Percentiles rank a stretch among this genome's conserved stretches.
These are phyloP conservation scores for Neurospora sp. DNA, from an alignment of 2,329 filamentous ascomycete genomes.

Conservation along the genomic window DNA sequence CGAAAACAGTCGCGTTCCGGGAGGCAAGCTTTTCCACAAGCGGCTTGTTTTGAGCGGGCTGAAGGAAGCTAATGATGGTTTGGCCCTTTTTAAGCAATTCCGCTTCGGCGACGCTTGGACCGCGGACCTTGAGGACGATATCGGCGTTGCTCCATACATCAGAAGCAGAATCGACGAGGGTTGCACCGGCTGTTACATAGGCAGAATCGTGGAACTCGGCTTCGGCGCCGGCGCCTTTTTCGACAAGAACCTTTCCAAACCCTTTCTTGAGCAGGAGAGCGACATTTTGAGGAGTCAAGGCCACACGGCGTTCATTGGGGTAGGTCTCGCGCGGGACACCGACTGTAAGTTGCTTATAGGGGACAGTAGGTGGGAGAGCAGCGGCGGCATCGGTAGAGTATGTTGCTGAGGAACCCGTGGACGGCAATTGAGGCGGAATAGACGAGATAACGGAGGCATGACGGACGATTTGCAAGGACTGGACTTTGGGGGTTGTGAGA, in stretches of 20 bases:
- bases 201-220: constrained; percentile 71
- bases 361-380: constrained; percentile 36
- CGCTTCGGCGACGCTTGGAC: constrained; percentile 61
- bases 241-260: constrained; percentile 65
- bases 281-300: constrained; percentile 77
- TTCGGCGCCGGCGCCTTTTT: constrained; percentile 67
- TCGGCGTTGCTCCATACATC: constrained; percentile 67
- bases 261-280: constrained; percentile 77
- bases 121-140: constrained; percentile 76
- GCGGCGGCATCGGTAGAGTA: constrained; percentile 36
- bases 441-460: constrained; percentile 28
- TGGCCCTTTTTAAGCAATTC: constrained; percentile 57
- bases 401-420: constrained; percentile 13
- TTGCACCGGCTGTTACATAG: constrained; percentile 71
- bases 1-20: constrained; percentile 66
- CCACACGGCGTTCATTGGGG: constrained; percentile 70
- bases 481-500: constrained; percentile 18
- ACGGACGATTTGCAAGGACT: constrained; percentile 29
- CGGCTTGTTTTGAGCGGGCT: constrained; percentile 69
- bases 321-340: constrained; percentile 75
- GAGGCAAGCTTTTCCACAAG: constrained; percentile 64
- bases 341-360: constrained; percentile 64
- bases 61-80: constrained; percentile 74
- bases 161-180: constrained; percentile 56
- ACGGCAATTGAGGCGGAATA: constrained; percentile 13